Evolutionary conservation across 73 alveolate species (phyloP).

Genomic region (Uronychia binucleata): DNA sequence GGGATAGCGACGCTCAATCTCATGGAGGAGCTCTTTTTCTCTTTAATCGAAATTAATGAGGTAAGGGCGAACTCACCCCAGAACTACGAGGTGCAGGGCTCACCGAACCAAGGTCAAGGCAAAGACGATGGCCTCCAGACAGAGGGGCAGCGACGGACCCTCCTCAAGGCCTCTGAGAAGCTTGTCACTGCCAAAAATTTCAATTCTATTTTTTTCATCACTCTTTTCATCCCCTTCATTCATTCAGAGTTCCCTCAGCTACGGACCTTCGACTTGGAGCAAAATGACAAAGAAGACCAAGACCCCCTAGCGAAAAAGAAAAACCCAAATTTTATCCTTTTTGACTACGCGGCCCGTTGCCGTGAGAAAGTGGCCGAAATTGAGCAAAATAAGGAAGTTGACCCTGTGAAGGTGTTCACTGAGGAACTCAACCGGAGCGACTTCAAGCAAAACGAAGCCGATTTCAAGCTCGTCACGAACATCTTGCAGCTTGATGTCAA

Average conservation of each 20-base stretch:
- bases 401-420: neutral
- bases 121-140: neutral
- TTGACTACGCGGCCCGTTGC: neutral
- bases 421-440: neutral
- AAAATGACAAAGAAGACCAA: neutral
- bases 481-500: neutral
- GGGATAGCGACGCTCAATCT: neutral
- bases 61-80: neutral
- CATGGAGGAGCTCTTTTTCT: neutral
- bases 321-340: no score
- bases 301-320: neutral
- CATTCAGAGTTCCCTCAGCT: constrained; percentile 31
- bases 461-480: neutral
- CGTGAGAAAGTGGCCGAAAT: neutral
- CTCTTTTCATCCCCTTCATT: constrained; percentile 45
- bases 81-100: neutral
- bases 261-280: neutral
- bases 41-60: neutral
- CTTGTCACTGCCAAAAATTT: constrained; percentile 19
- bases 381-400: neutral
- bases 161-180: neutral
- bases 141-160: neutral
- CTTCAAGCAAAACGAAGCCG: neutral
- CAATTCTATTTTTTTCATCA: constrained; percentile 25
- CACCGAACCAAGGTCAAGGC: neutral